Percentiles rank a stretch among this genome's conserved stretches.
Conservation (phyloP, 148 eudicot genomes). For the Hydrangea macrophylla region DNA sequence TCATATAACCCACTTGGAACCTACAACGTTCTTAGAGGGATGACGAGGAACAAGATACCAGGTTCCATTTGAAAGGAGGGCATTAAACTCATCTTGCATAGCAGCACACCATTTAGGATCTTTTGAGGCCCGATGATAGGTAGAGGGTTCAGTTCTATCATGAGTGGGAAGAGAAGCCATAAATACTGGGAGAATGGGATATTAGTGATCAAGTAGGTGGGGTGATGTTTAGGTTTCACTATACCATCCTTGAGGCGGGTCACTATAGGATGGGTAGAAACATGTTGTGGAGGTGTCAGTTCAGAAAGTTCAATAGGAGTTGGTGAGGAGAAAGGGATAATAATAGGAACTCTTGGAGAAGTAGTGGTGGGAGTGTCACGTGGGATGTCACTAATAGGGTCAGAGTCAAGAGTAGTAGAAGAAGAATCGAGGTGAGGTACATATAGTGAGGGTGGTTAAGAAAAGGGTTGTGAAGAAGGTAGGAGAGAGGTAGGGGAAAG, state of each 20-base stretch:
- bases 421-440: neutral
- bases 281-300: neutral
- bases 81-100: conserved; percentile 4
- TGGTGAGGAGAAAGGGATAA: neutral
- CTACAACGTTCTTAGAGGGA: neutral
- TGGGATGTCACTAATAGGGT: neutral
- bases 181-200: neutral
- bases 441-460: neutral
- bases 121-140: neutral
- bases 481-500: neutral
- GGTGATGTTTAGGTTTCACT: neutral
- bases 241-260: conserved; percentile 1
- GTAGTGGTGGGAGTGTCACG: neutral
- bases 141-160: neutral
- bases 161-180: neutral
- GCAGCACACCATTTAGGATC: neutral
- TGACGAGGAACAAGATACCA: neutral
- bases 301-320: neutral
- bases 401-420: neutral
- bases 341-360: neutral
- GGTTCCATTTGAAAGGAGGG: neutral
- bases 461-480: neutral
- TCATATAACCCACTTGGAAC: neutral
- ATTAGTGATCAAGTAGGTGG: neutral
- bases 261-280: neutral